A percentile compares a stretch with the other conserved stretches of the same genome.
Conservation (phyloP, 192 early-diverging fungal genomes). For the Podila epicladia region DNA sequence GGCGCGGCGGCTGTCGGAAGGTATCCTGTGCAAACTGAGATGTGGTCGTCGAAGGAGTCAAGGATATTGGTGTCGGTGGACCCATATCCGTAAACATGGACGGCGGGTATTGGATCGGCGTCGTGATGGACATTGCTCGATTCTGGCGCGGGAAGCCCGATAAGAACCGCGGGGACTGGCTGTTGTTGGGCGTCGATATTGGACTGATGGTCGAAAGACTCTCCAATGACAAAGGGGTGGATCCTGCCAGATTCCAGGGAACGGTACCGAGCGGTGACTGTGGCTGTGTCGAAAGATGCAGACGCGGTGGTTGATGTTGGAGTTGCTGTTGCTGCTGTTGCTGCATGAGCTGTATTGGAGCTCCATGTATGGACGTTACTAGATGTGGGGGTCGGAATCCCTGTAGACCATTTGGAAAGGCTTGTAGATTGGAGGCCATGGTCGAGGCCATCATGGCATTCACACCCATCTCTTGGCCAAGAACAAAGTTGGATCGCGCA, state of each 20-base stretch:
- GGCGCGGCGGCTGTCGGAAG: neutral
- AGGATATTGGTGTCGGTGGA: neutral
- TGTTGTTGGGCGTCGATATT: neutral
- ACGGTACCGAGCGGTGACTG: neutral
- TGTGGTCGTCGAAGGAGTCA: neutral
- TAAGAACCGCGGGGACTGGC: constrained; percentile 3
- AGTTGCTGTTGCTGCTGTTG: neutral
- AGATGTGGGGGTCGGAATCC: constrained; percentile 3
- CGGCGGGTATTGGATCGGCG: neutral
- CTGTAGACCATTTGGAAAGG: neutral
- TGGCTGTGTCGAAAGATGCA: neutral
- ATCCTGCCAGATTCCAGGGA: constrained; percentile 16
- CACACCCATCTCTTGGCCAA: neutral
- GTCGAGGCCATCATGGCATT: neutral
- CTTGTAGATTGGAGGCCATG: neutral
- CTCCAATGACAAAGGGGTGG: constrained; percentile 1
- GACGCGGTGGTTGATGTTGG: neutral
- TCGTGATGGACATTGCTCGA: neutral
- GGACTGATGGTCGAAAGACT: neutral
- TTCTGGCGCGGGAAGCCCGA: constrained; percentile 3
- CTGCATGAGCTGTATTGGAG: constrained; percentile 6
- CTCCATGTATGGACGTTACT: constrained; percentile 17
- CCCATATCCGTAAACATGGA: neutral
- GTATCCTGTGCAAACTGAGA: neutral
- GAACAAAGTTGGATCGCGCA: neutral